Evolutionary conservation across 306 rosid genomes (phyloP), one percentile per base, ranked within the genome.

Genomic region (Ormosia semicastrata): DNA sequence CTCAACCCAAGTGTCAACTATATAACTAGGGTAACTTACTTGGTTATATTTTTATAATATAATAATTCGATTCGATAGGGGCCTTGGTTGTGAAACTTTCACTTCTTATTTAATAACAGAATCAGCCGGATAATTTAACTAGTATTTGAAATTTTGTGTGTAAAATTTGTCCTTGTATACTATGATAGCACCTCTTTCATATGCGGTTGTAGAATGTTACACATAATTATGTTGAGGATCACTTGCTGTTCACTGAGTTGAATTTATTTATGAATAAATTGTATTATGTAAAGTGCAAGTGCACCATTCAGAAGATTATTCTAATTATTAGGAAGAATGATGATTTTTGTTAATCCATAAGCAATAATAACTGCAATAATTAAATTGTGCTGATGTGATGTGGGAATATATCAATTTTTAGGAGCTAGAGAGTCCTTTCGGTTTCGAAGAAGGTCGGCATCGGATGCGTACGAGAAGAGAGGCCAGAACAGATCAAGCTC

Each of bases 381-480:
- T 32, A 73, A 39, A 8, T 53, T 53, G 37, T 57, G 49, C 63
- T 77, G 41, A 54, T 64, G 29, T 17, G 77, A 5, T 46, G 15
- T 32, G 66, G n/a, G 34, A 7, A 7, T 74, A 4, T 68, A 18
- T 24, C 8, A 66, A 10, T 17, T 12, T 74, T 39, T 49, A 82
- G 98, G 97, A 49, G 76, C 89, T 73, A 89, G 85, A 83, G 98
- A 92, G 69, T 66, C 97, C 24, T 88, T 85, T 70, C 90, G 95
- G 60, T 91, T 91, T 73, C 83, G 96, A 8, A 85, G 97, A 60
- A 89, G 76, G 87, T 94, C 96, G 8, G 17, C 91, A 11, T 92
- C 98, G 41, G 97, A 94, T 63, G 92, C 91, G 2, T 87, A 77
- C 75, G 90, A 87, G 87, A 92, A 92, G 88, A 75, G 88, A 15